Evolutionary conservation across 108 stramenopile genomes (phyloP), one percentile per base, ranked within the genome.

Genomic region (Stephanodiscus minutulus): DNA sequence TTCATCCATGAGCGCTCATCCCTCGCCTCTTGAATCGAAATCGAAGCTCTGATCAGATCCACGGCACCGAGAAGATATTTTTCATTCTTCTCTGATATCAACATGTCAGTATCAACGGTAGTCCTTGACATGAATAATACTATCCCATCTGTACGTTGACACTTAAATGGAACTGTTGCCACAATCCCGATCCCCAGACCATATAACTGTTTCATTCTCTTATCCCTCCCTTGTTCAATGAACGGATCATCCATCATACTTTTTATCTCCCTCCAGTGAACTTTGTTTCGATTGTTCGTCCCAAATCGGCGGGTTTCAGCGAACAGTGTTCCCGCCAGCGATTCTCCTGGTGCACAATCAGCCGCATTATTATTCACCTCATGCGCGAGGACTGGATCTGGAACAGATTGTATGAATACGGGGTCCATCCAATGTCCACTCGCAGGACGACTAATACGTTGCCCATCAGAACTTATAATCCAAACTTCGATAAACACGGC

Each of bases 401-500:
- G 37, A 1, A 48, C 28, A 57, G 60, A 54, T 3, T 27, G 21
- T 0, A 18, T n/a, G 55, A 76, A 69, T 28, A 54, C 54, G 20
- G 68, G 67, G 11, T 76, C 76, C 76, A 76, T 76, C 68, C 61
- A 76, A 24, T 66, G 56, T 37, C 76, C 76, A 10, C 68, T 62
- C 13, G 61, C 37, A 1, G 83, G 81, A 18, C 85, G 80, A 27
- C 11, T 52, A 55, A 86, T 53, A 0, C 49, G 37, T 13, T 68
- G 77, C 17, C 69, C 56, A 35, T 66, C 73, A 12, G 49, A 57
- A 37, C 47, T 69, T 33, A 83, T 9, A 6, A 82, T 64, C 85
- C 85, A 86, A 28, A 83, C 81, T 57, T 86, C 85, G 15, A 84
- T 64, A 29, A 82, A 70, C 31, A 84, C 62, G n/a, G n/a, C n/a